phyloP scores from a whole-genome alignment of 1,284 basidiomycete genomes.

The Neolentinus lepideus region DNA sequence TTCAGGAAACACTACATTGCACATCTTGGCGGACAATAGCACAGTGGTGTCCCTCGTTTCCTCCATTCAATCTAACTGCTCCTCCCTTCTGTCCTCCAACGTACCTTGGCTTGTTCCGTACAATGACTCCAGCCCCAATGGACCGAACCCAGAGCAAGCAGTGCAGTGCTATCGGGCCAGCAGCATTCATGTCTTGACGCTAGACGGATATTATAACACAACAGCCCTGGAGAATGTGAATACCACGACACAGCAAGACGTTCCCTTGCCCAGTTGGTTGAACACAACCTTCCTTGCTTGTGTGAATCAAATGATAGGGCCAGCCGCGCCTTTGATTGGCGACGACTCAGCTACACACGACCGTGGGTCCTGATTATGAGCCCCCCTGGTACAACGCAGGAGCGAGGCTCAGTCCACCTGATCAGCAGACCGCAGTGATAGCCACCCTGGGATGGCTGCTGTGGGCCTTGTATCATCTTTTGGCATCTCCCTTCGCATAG shows the following conservation, averaged over 20 bases:
- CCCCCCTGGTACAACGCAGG: too few relatives aligned
- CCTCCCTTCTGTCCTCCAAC: background rate
- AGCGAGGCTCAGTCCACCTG: too few relatives aligned
- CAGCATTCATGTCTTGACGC: slow-evolving; percentile 25
- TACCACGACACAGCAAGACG: slow-evolving; percentile 27
- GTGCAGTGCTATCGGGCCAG: slow-evolving; percentile 30
- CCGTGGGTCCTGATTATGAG: too few relatives aligned
- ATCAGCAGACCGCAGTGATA: too few relatives aligned
- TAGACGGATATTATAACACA: slow-evolving; percentile 42
- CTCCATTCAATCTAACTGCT: slow-evolving; percentile 11
- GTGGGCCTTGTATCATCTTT: too few relatives aligned
- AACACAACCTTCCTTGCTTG: slow-evolving; percentile 24
- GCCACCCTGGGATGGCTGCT: too few relatives aligned
- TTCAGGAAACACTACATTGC: slow-evolving; percentile 12
- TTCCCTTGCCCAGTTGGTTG: slow-evolving; percentile 21
- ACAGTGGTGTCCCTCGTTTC: slow-evolving; percentile 16
- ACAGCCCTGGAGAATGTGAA: slow-evolving; percentile 21
- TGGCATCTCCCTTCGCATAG: too few relatives aligned
- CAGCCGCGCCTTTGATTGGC: background rate
- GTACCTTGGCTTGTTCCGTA: background rate
- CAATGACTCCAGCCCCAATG: slow-evolving; percentile 10
- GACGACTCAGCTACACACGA: too few relatives aligned
- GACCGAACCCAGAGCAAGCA: background rate
- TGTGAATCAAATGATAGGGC: slow-evolving; percentile 25
- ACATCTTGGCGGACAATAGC: slow-evolving; percentile 18